These are phyloP conservation scores for Balansia obtecta DNA, from an alignment of 2,329 filamentous ascomycete genomes.

Conservation along the genomic window DNA sequence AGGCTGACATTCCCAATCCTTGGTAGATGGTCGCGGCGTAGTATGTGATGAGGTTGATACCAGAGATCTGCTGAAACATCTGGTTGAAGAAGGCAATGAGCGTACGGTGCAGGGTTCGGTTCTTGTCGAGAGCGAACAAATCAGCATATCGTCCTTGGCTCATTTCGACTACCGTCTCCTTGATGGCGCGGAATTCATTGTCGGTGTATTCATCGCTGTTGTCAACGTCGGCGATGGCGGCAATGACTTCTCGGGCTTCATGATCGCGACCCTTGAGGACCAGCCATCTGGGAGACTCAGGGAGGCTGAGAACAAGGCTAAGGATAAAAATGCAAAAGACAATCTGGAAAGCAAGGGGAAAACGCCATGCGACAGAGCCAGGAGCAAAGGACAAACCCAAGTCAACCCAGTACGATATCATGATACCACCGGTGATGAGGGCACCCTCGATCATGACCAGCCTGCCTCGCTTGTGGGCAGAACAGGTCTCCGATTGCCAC, in stretches of 20 bases:
- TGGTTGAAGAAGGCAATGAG: slow-evolving; percentile 50
- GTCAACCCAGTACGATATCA: slow-evolving; percentile 48
- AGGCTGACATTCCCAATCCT: slow-evolving; percentile 37
- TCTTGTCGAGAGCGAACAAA: slow-evolving; percentile 44
- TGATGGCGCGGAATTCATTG: slow-evolving; percentile 46
- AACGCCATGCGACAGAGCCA: slow-evolving; percentile 36
- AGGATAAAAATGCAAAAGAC: slow-evolving; percentile 48
- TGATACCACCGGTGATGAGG: slow-evolving; percentile 44
- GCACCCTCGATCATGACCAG: slow-evolving; percentile 49
- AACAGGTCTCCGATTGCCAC: slow-evolving; percentile 49
- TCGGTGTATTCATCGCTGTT: slow-evolving; percentile 44
- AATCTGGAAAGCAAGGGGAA: slow-evolving; percentile 44
- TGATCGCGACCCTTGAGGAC: slow-evolving; percentile 32
- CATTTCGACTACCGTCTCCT: slow-evolving; percentile 55
- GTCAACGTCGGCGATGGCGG: slow-evolving; percentile 41
- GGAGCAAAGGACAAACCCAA: slow-evolving; percentile 41
- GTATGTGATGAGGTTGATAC: slow-evolving; percentile 51
- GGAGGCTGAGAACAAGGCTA: slow-evolving; percentile 35
- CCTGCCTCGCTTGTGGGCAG: slow-evolving; percentile 44
- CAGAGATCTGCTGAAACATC: slow-evolving; percentile 53
- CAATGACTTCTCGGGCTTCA: slow-evolving; percentile 34
- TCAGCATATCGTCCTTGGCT: slow-evolving; percentile 47
- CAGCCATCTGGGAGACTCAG: slow-evolving; percentile 40
- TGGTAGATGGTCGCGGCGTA: slow-evolving; percentile 48
- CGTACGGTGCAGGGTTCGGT: slow-evolving; percentile 45